A percentile compares a stretch with the other conserved stretches of the same genome.
Conservation (phyloP, 805 yeast species). For the Yamadazyma paraphyllophila region DNA sequence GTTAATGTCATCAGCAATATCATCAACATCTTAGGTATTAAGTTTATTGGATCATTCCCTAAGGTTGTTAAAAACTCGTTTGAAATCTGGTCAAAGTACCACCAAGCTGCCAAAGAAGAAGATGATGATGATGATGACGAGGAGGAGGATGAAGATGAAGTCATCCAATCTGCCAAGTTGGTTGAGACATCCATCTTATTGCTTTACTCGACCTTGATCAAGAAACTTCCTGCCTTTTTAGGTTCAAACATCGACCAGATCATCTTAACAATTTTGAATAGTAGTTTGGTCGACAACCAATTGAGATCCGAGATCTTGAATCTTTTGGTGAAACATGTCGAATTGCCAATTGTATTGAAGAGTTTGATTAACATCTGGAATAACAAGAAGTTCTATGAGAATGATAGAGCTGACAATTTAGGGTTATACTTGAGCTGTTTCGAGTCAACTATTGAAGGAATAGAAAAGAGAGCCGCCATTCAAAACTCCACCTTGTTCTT, state of each 20-base stretch:
- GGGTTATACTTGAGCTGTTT: slow-evolving; percentile 70
- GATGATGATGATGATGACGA: slow-evolving; percentile 7
- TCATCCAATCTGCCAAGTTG: slow-evolving; percentile 25
- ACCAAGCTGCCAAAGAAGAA: neutral
- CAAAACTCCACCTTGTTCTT: slow-evolving; percentile 65
- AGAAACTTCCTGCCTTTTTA: slow-evolving; percentile 84
- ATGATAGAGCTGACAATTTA: slow-evolving; percentile 40
- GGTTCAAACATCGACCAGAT: slow-evolving; percentile 58
- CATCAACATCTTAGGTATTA: slow-evolving; percentile 76
- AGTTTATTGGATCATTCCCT: slow-evolving; percentile 80
- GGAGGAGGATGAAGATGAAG: slow-evolving; percentile 5
- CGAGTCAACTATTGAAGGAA: slow-evolving; percentile 60
- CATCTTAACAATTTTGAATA: slow-evolving; percentile 54
- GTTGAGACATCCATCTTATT: slow-evolving; percentile 72
- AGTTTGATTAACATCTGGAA: slow-evolving; percentile 66
- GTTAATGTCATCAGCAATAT: slow-evolving; percentile 69
- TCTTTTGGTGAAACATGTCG: slow-evolving; percentile 64
- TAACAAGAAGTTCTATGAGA: slow-evolving; percentile 29
- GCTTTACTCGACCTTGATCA: slow-evolving; percentile 69
- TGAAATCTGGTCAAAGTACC: slow-evolving; percentile 49
- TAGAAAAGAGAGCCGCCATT: slow-evolving; percentile 77
- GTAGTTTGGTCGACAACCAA: slow-evolving; percentile 56
- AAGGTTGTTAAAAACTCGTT: slow-evolving; percentile 77
- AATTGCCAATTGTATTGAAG: slow-evolving; percentile 58
- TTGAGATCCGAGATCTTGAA: slow-evolving; percentile 63